Base-by-base conservation (phyloP, 23 red algal genomes). In the Gracilaria domingensis region DNA sequence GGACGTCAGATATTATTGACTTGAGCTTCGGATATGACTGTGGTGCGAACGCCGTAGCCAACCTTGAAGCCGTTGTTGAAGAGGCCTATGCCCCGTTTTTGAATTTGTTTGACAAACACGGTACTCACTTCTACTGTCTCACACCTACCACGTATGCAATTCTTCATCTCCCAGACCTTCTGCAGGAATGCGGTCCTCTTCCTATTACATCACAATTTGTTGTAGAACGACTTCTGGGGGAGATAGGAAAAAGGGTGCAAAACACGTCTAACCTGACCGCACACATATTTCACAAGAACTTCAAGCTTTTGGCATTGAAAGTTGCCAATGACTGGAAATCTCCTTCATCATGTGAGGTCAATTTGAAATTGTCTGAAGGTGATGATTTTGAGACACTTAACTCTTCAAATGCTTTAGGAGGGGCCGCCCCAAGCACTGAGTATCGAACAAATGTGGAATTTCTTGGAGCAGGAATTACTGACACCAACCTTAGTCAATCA, bases 281-380 rank as follows among this genome's bases (percentile, higher is more conserved):
- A 7, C 47, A 80, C 20, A 11, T 80, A 25, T 80, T 80, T 38
- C 48, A 80, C 48, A 80, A 80, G 44, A 80, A 60, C 76, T 48
- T 47, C 44, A 56, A 36, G 34, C 42, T 57, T 58, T 35, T 80
- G 21, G 47, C 36, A 29, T 25, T 78, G 11, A 71, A 71, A 23
- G 16, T 71, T 18, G 11, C 51, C 51, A 55, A 55, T 55, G 51
- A 55, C 17, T 55, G 51, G 51, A 55, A 55, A 1, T 55, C 51
- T 1, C 51, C 51, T 16, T 17, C 51, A 1, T 55, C 51, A 18
- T 55, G 59, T 12, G 8, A 62, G 59, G 2, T 12, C 2, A 24
- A 30, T 30, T 2, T 30, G 59, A 62, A 2, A 62, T 30, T 23
- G 26, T 23, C 59, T 62, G 51, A 14, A 18, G 42, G n/a, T 45